Evolutionary conservation across 163 green algal species (phyloP), one percentile per base, ranked within the genome.

Genomic region (Scenedesmus sp.): DNA sequence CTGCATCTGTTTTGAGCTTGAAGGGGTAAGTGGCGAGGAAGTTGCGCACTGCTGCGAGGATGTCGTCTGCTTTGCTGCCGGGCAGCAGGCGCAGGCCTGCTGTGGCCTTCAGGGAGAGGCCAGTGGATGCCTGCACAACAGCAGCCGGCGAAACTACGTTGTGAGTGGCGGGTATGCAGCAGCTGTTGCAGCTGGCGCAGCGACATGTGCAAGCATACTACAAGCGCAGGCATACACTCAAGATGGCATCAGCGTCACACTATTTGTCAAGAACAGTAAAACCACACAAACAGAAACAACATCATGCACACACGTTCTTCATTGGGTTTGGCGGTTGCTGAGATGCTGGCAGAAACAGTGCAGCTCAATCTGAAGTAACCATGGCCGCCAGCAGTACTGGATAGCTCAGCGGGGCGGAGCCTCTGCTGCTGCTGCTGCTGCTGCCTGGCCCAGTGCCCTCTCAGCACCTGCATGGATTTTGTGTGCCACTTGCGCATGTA

Each of bases 51-150:
- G 84, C 88, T 15, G 91, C 87, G 13, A 99, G 95, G 76, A 99
- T 98, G 34, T 96, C 87, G 26, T 99, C 96, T 0, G 98, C 97
- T 89, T 99, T 96, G 84, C 95, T 94, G 52, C 96, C 98, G 5
- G 96, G 96, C 88, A 99, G 96, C 86, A 99, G 93, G 5, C 98
- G 95, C 84, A 99, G 95, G 3, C 98, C 98, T 10, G 98, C 98
- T 3, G 98, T 99, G 8, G 98, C 98, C 55, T 98, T 98, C 55
- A 99, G 90, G 67, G 96, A 97, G 3, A 99, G 91, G 54, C 94
- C 91, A 0, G 98, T 99, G 46, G 56, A 89, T 3, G 92, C 90
- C 92, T 97, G 95, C 88, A 93, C 16, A 34, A 34, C 66, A 76
- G 66, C 66, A 76, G 66, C 3, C 15, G n/a, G 66, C 66, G n/a